Evolutionary conservation across 2,329 filamentous ascomycete genomes (phyloP), one percentile per base, ranked within the genome.

Genomic region (Diaporthe citriasiana): DNA sequence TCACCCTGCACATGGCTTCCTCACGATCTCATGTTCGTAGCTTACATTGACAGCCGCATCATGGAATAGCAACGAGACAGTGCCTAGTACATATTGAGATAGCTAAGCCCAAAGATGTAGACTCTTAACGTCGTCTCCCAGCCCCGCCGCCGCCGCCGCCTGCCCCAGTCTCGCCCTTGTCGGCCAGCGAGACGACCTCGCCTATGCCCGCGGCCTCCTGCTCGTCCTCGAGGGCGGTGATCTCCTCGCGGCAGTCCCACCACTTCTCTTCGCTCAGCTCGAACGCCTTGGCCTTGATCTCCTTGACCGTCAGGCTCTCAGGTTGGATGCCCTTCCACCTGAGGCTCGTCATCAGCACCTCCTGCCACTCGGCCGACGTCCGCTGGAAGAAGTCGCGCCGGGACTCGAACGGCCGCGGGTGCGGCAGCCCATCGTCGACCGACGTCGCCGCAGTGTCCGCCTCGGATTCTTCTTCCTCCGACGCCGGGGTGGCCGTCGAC

Each of bases 201-300:
- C 95, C 94, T 82, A 98, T 98, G 13, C 97, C 95, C 45, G 95
- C 94, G 65, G 94, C 95, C 83, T 98, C 96, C 85, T 98, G 95
- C 85, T 98, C 96, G 83, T 98, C 96, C 84, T 99, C 97, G 80
- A 98, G 84, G 9, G 91, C 93, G 71, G 92, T 93, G 77, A 99
- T 94, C 85, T 98, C 96, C 85, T 99, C 97, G 79, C 97, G 90
- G 81, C 93, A 95, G 87, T 98, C 97, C 97, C 97, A 99, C 97
- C 97, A 99, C 83, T 97, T 98, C 85, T 95, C 94, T 83, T 99
- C 97, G 53, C 95, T 95, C 77, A 95, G 89, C 80, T 95, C 93
- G 82, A 98, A 99, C 1, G 95, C 97, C 81, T 91, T 92, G 79
- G 95, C 93, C 82, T 97, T 95, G 79, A 98, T 92, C 85, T 98